Base-by-base conservation (phyloP, 192 early-diverging fungal species). In the Gigaspora rosea region DNA sequence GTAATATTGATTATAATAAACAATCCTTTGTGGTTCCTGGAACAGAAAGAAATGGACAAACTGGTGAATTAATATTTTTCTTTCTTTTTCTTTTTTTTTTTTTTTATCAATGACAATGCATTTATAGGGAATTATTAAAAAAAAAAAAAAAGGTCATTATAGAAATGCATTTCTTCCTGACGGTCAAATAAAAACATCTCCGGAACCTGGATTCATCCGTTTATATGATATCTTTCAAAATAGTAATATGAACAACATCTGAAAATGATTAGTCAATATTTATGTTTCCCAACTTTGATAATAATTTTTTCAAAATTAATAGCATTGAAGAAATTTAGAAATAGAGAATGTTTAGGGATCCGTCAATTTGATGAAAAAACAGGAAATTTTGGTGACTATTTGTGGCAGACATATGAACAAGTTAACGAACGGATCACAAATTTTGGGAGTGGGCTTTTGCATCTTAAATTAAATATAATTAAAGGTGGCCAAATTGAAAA, bases 361-460 rank as follows among this genome's bases (percentile, higher is more conserved):
- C 91, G 92, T 51, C 62, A 84, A 1, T 83, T 87, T 62, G 81
- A 88, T 79, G 66, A 78, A 33, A 80, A 84, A 18, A 82, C 88
- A 6, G 85, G 88, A 74, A 82, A 73, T 16, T 85, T 82, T 81
- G 91, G 88, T 59, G 82, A 81, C 15, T 94, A 87, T 78, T 79
- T 86, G 35, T 95, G 92, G 92, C 78, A 86, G 68, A 89, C 89
- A 8, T 95, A 95, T 67, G 76, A 78, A 48, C 82, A 90, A 68
- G 86, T 87, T 49, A 80, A 84, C 66, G 79, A 88, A 46, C 86
- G 90, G 11, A 78, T 87, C n/a, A 84, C 82, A 49, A 85, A 89
- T 71, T 85, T 95, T 78, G 93, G 92, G 36, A 88, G 88, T 54
- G 93, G 93, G 22, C 83, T 95, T 20, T 61, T 86, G 35, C 84